Base-by-base conservation (phyloP, 495 filamentous ascomycete species). In the Tuber indicum region DNA sequence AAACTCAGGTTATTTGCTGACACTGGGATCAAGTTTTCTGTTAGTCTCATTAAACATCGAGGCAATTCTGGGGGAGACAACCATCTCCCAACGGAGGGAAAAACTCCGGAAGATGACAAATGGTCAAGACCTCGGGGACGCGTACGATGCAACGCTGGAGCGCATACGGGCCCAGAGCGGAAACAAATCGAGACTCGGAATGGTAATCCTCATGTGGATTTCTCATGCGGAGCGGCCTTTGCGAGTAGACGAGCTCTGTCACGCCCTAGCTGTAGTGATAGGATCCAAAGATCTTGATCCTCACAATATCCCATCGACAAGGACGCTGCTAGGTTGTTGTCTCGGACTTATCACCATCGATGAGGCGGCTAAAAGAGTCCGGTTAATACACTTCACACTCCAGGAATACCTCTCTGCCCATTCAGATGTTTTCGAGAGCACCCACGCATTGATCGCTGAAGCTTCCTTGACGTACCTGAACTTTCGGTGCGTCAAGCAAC, bases 321-420 rank as follows among this genome's bases (percentile, higher is more conserved):
- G 32, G 52, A 44, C 45, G 46, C 36, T 79, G 16, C 75, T 73
- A 21, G 36, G 73, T 43, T 46, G 72, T 19, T 81, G 78, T 41
- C 72, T 72, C 8, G 75, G 79, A 4, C 71, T 81, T 32, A 66
- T 81, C 32, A 70, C 72, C 9, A 72, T 75, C 17, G 79, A 80
- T 46, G 66, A 46, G 21, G 45, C 32, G 16, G 42, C 69, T 5
- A 14, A 26, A 36, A 74, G 70, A 1, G 79, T 81, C 45, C 69
- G 72, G 17, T 46, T 81, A 12, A 75, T 75, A 5, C 79, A 81
- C 43, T 76, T 81, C 66, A 77, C 79, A 1, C 66, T 80, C 17
- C 69, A 80, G 19, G 74, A 81, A 43, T 79, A 81, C 47, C 76
- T 81, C 42, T 66, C 17, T 36, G 12, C 58, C 58, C 58, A 17